Evolutionary conservation across 2,329 filamentous ascomycete species (phyloP).

Genomic region (Botrytis fragariae): DNA sequence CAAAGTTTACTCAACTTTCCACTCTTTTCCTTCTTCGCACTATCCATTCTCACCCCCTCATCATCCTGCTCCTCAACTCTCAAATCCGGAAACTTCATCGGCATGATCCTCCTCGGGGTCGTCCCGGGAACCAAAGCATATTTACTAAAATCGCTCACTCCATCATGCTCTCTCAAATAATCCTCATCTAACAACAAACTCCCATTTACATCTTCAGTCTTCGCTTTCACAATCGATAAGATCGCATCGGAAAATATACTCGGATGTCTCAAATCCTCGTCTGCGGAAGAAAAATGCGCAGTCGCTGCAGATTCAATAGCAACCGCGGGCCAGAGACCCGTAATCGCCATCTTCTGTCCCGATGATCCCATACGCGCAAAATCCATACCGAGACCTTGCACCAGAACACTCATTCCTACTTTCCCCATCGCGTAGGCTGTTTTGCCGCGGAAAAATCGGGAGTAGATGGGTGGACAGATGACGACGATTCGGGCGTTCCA

Average conservation of each 20-base stretch:
- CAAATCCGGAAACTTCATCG: slow-evolving; percentile 61
- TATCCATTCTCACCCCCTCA: slow-evolving; percentile 71
- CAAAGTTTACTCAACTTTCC: slow-evolving; percentile 25
- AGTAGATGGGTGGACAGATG: slow-evolving; percentile 82
- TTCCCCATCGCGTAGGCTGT: slow-evolving; percentile 80
- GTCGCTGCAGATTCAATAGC: slow-evolving; percentile 76
- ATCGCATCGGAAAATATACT: slow-evolving; percentile 80
- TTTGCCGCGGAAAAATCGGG: slow-evolving; percentile 80
- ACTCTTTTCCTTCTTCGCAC: slow-evolving; percentile 41
- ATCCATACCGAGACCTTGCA: slow-evolving; percentile 80
- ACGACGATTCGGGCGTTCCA: slow-evolving; percentile 68
- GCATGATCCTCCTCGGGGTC: slow-evolving; percentile 74
- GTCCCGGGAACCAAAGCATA: slow-evolving; percentile 68
- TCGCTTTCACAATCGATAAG: slow-evolving; percentile 64
- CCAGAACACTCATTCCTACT: slow-evolving; percentile 77
- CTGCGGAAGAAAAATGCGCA: slow-evolving; percentile 38
- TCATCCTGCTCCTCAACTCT: slow-evolving; percentile 76
- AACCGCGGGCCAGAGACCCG: slow-evolving; percentile 78
- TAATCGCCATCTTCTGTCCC: slow-evolving; percentile 70
- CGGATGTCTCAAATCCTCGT: slow-evolving; percentile 62
- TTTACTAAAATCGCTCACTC: slow-evolving; percentile 67
- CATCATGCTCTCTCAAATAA: slow-evolving; percentile 63
- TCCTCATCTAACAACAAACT: slow-evolving; percentile 75
- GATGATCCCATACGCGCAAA: slow-evolving; percentile 57
- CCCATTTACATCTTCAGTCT: slow-evolving; percentile 64